Percentiles rank a stretch among this genome's conserved stretches.
Evolutionary conservation across 1,284 basidiomycete species (phyloP).

Genomic region (Apiotrichum brassicae): DNA sequence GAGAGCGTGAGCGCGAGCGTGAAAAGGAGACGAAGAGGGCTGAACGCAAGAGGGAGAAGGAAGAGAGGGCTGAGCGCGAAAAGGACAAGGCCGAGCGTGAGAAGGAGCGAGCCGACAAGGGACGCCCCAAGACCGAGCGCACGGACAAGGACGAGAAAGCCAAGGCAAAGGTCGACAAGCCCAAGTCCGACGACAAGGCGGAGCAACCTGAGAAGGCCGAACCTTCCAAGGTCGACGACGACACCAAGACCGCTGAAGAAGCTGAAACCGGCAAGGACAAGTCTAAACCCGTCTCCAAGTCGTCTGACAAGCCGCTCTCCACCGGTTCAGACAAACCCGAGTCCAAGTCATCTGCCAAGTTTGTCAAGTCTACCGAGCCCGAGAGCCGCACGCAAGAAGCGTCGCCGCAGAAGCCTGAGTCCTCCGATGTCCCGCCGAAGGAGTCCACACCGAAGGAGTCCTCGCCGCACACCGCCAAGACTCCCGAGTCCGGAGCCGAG

Average conservation of each 20-base stretch:
- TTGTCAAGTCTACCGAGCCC: too few relatives aligned
- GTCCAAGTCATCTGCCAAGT: too few relatives aligned
- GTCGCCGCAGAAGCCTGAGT: not conserved
- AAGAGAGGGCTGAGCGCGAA: too few relatives aligned
- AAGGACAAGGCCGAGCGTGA: too few relatives aligned
- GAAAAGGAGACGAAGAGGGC: not conserved
- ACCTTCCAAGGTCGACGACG: not conserved
- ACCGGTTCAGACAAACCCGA: not conserved
- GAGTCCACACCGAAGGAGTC: too few relatives aligned
- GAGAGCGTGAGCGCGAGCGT: not conserved
- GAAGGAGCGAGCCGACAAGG: too few relatives aligned
- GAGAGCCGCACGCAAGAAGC: too few relatives aligned
- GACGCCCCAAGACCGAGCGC: too few relatives aligned
- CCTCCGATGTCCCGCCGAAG: not conserved
- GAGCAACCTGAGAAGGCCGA: not conserved
- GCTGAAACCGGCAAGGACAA: not conserved
- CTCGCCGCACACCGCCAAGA: not conserved
- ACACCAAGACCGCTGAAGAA: conserved; percentile 1
- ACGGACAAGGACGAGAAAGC: not conserved
- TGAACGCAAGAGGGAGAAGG: not conserved
- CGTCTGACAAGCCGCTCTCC: conserved; percentile 1
- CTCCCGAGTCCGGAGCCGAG: too few relatives aligned
- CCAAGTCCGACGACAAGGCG: not conserved
- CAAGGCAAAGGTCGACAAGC: not conserved
- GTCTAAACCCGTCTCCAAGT: not conserved